Evolutionary conservation across 139 green algal species (phyloP).

Genomic region (Coccomyxa sp.): DNA sequence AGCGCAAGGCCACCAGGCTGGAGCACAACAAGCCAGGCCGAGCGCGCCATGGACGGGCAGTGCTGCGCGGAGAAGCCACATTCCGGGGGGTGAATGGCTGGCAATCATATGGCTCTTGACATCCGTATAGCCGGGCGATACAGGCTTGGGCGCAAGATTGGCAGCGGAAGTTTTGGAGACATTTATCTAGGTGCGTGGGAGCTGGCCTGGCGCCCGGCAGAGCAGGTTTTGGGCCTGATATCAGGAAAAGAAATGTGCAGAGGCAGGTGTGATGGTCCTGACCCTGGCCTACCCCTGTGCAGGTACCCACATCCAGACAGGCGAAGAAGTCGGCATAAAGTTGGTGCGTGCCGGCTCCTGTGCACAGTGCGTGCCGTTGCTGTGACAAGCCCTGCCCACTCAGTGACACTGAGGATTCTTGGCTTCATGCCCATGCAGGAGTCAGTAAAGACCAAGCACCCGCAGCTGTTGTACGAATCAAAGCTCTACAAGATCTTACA

Average conservation of each 20-base stretch:
- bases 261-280: background rate
- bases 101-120: conserved; percentile 23
- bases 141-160: conserved; percentile 73
- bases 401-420: background rate
- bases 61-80: background rate
- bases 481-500: conserved; percentile 96
- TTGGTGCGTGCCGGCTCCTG: conserved; percentile 54
- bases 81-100: background rate
- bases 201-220: background rate
- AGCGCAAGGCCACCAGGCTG: no score
- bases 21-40: no score
- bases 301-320: conserved; percentile 96
- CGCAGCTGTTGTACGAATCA: conserved; percentile 92
- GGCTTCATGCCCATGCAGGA: conserved; percentile 55
- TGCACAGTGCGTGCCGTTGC: background rate
- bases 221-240: background rate
- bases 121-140: conserved; percentile 62
- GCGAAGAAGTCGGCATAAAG: conserved; percentile 99
- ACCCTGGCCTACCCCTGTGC: conserved; percentile 12
- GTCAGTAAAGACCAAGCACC: conserved; percentile 81
- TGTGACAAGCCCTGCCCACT: background rate
- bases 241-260: no score
- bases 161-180: conserved; percentile 78
- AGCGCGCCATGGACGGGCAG: background rate
- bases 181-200: conserved; percentile 77